Evolutionary conservation across 1,284 basidiomycete species (phyloP).

Genomic region (Austropuccinia psidii): DNA sequence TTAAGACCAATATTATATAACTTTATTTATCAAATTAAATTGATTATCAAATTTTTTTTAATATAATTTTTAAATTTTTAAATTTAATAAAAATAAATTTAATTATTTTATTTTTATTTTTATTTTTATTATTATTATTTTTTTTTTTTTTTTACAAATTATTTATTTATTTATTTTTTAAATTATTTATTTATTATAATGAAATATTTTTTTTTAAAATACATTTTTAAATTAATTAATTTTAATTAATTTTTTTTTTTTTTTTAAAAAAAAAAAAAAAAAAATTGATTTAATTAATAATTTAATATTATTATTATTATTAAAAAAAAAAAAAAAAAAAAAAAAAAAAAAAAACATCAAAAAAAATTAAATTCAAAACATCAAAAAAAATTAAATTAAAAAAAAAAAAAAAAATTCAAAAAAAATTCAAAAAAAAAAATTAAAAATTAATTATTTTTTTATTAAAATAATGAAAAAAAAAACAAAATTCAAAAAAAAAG

Average conservation of each 20-base stretch:
- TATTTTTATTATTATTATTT: too few relatives aligned
- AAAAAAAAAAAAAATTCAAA: neutral
- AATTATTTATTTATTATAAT: neutral
- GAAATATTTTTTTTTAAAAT: neutral
- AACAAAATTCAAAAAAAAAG: neutral
- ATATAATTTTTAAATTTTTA: neutral
- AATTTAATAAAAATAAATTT: neutral
- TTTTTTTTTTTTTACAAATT: too few relatives aligned
- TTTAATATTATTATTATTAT: neutral
- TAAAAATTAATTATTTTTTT: neutral
- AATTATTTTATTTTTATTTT: neutral
- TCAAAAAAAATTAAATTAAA: neutral
- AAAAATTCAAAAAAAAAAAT: neutral
- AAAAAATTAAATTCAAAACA: neutral
- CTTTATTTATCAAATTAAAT: neutral
- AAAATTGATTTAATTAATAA: neutral
- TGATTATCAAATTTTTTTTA: neutral
- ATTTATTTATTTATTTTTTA: neutral
- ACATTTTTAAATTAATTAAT: neutral
- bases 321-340: neutral
- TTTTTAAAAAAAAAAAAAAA: neutral
- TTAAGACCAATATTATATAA: neutral
- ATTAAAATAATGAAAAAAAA: neutral
- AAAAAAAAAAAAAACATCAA: neutral
- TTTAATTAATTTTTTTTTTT: too few relatives aligned